Percentiles rank a stretch among this genome's conserved stretches.
Conservation (phyloP, 768 basidiomycete species). For the Hirschioporus abietinus region DNA sequence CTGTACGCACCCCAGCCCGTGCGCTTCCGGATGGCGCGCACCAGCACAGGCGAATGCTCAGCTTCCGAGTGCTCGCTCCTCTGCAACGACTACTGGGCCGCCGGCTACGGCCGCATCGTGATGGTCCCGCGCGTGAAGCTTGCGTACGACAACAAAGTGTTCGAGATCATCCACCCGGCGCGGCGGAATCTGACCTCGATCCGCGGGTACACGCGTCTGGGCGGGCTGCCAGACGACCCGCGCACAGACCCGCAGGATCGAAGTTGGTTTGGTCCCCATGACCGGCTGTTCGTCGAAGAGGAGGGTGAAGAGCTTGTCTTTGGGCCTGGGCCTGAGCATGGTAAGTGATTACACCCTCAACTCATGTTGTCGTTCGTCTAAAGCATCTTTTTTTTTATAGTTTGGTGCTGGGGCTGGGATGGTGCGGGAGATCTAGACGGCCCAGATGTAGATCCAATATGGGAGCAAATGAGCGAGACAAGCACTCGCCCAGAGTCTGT, state of each 20-base stretch:
- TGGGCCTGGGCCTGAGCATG: slow-evolving; percentile 75
- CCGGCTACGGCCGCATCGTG: slow-evolving; percentile 93
- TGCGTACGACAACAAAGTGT: slow-evolving; percentile 96
- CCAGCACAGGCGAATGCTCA: slow-evolving; percentile 86
- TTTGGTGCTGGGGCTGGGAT: slow-evolving; percentile 99
- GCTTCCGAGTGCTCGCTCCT: slow-evolving; percentile 95
- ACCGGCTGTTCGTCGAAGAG: slow-evolving; percentile 86
- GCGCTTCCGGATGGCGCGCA: slow-evolving; percentile 90
- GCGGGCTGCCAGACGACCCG: slow-evolving; percentile 95
- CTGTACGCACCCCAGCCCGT: slow-evolving; percentile 91
- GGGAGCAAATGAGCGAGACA: slow-evolving; percentile 74
- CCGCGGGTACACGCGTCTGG: slow-evolving; percentile 87
- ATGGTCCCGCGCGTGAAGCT: slow-evolving; percentile 98
- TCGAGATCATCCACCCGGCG: slow-evolving; percentile 87
- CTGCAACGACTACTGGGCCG: slow-evolving; percentile 97
- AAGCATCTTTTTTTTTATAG: slow-evolving; percentile 33
- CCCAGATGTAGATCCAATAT: slow-evolving; percentile 96
- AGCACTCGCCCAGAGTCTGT: slow-evolving; percentile 56
- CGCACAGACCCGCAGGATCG: slow-evolving; percentile 96
- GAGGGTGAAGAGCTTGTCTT: slow-evolving; percentile 78
- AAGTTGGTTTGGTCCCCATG: slow-evolving; percentile 97
- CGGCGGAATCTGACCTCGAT: slow-evolving; percentile 94
- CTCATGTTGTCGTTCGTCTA: neutral
- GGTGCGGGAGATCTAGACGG: slow-evolving; percentile 97
- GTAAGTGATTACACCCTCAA: slow-evolving; percentile 41